Percentiles rank a stretch among this genome's conserved stretches.
Conservation (phyloP, 1,139 yeast species). For the Scheffersomyces cryptocercus region DNA sequence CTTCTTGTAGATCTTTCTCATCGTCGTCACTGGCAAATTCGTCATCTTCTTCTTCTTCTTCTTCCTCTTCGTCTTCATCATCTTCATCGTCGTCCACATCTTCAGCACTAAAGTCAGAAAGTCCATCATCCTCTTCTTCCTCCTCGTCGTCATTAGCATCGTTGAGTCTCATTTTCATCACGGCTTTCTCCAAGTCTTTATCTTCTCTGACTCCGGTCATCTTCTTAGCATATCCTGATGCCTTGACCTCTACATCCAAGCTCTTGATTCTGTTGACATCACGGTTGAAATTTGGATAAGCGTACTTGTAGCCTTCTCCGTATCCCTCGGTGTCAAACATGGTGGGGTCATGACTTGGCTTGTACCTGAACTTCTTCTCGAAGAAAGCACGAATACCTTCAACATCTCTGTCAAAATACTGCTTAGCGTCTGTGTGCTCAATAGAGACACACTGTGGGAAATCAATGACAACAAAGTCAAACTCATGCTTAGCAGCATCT, state of each 20-base stretch:
- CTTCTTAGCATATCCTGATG: slow-evolving; percentile 87
- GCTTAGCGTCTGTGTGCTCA: slow-evolving; percentile 85
- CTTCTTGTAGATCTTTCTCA: slow-evolving; percentile 45
- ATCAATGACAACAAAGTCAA: slow-evolving; percentile 85
- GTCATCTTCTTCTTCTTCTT: slow-evolving; percentile 24
- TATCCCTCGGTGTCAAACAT: slow-evolving; percentile 77
- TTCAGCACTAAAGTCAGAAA: slow-evolving; percentile 21
- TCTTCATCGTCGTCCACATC: slow-evolving; percentile 31
- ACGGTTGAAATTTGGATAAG: slow-evolving; percentile 76
- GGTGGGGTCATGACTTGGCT: slow-evolving; percentile 60
- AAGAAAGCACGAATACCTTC: slow-evolving; percentile 85
- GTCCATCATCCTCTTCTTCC: slow-evolving; percentile 29
- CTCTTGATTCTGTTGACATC: slow-evolving; percentile 70
- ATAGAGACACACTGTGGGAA: slow-evolving; percentile 97
- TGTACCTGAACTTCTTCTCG: slow-evolving; percentile 72
- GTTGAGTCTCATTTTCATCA: slow-evolving; percentile 58
- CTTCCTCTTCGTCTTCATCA: slow-evolving; percentile 19
- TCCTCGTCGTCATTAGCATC: slow-evolving; percentile 33
- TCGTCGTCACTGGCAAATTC: slow-evolving; percentile 35
- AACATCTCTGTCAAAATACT: slow-evolving; percentile 88
- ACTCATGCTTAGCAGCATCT: slow-evolving; percentile 51
- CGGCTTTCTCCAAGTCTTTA: slow-evolving; percentile 75
- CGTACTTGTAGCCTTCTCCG: slow-evolving; percentile 76
- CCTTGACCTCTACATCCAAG: slow-evolving; percentile 81
- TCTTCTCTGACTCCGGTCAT: slow-evolving; percentile 47